These are phyloP conservation scores for Lactarius trivialis DNA, from an alignment of 768 basidiomycete genomes.

Conservation along the genomic window DNA sequence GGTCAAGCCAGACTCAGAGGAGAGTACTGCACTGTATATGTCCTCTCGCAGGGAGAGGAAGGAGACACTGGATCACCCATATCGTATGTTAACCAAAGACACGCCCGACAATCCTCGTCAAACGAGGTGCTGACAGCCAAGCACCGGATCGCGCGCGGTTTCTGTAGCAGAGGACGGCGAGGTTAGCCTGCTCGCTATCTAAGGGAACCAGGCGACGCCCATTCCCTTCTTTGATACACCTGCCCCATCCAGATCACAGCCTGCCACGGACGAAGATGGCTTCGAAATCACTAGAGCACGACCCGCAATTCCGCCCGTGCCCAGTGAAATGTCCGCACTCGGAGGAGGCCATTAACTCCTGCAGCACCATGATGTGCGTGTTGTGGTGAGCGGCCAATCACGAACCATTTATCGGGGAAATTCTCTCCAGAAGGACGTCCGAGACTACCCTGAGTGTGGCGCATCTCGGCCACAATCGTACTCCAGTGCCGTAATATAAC, in stretches of 20 bases:
- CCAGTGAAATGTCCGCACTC: background rate
- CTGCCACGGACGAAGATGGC: background rate
- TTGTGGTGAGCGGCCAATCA: background rate
- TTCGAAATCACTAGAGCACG: slow-evolving; percentile 14
- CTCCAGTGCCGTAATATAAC: background rate
- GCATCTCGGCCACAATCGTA: background rate
- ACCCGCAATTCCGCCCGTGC: background rate
- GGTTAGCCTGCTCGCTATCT: background rate
- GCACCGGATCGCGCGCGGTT: background rate
- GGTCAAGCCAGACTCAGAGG: background rate
- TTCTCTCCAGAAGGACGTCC: no score
- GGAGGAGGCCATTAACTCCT: background rate
- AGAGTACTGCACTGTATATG: background rate
- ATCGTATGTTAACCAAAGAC: background rate
- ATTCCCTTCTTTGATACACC: background rate
- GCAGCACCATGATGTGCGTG: background rate
- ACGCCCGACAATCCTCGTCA: no score
- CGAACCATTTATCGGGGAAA: background rate
- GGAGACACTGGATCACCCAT: background rate
- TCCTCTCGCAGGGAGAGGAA: background rate
- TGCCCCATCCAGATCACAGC: background rate
- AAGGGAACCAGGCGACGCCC: slow-evolving; percentile 1
- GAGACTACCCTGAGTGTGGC: no score
- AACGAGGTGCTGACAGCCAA: background rate
- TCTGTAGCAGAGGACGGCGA: background rate